Conservation (phyloP, 805 yeast species). For the Starmerella vitae region DNA sequence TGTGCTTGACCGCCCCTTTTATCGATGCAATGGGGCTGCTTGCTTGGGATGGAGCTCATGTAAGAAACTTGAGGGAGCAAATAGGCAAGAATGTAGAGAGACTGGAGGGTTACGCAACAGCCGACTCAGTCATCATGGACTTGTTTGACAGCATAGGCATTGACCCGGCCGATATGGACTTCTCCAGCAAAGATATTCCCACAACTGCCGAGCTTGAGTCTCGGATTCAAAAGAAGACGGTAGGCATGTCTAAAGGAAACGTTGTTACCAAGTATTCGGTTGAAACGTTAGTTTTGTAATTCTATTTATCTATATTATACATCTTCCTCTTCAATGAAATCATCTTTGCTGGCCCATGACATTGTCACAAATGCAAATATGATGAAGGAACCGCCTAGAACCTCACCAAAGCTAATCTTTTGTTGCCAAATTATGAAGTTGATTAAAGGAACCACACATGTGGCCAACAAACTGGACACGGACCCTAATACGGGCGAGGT, state of each 20-base stretch:
- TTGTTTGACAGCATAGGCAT: slow-evolving; percentile 20
- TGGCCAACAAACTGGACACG: slow-evolving; percentile 58
- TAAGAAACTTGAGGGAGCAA: slow-evolving; percentile 34
- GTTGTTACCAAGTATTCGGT: slow-evolving; percentile 25
- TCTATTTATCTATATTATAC: not conserved
- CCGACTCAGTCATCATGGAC: slow-evolving; percentile 22
- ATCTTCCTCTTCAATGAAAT: slow-evolving; percentile 29
- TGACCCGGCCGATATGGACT: slow-evolving; percentile 15
- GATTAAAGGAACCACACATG: slow-evolving; percentile 61
- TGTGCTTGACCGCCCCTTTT: slow-evolving; percentile 47
- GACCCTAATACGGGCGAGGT: slow-evolving; percentile 72
- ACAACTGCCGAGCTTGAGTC: slow-evolving; percentile 18
- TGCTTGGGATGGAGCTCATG: slow-evolving; percentile 43
- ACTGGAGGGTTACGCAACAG: slow-evolving; percentile 16
- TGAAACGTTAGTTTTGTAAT: slow-evolving; percentile 23
- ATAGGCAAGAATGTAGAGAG: slow-evolving; percentile 38
- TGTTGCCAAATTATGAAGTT: slow-evolving; percentile 60
- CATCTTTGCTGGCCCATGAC: slow-evolving; percentile 23
- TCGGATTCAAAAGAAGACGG: slow-evolving; percentile 11
- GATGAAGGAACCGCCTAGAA: slow-evolving; percentile 57
- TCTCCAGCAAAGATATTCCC: slow-evolving; percentile 1
- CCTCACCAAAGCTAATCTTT: slow-evolving; percentile 40
- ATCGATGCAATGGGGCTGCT: slow-evolving; percentile 64
- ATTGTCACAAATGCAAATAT: slow-evolving; percentile 55
- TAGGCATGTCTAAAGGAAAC: slow-evolving; percentile 2